These are phyloP conservation scores for Sarcodon sp. DNA, from an alignment of 768 basidiomycete genomes.

Conservation along the genomic window DNA sequence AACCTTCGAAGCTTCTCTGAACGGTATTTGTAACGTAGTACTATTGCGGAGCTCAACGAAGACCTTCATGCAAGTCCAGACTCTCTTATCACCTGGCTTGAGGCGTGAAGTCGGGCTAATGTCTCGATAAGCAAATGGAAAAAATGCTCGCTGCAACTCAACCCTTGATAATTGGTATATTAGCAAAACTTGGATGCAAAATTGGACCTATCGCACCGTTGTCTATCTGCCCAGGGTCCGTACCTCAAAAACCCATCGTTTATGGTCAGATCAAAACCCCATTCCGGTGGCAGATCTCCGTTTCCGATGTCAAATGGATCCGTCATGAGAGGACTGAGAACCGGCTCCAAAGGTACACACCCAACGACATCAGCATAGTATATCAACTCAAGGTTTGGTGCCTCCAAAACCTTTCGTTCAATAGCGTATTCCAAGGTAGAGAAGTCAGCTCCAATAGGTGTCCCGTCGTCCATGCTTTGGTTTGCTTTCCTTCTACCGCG, in stretches of 20 bases:
- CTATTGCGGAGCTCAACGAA: constrained; percentile 72
- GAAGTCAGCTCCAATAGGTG: constrained; percentile 42
- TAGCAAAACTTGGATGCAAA: not conserved
- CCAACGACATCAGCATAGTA: constrained; percentile 87
- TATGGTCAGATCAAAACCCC: constrained; percentile 84
- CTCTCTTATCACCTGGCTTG: constrained; percentile 67
- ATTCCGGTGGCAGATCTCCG: constrained; percentile 80
- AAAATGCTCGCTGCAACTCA: constrained; percentile 71
- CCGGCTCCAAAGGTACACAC: constrained; percentile 37
- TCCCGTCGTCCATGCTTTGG: constrained; percentile 36
- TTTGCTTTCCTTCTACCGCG: constrained; percentile 11
- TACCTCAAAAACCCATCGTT: constrained; percentile 67
- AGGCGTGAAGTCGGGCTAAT: constrained; percentile 40
- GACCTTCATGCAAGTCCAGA: constrained; percentile 72
- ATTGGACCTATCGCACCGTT: constrained; percentile 36
- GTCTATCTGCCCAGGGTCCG: constrained; percentile 95
- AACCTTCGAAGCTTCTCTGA: constrained; percentile 85
- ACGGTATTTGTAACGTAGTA: constrained; percentile 75
- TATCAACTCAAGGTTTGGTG: constrained; percentile 61
- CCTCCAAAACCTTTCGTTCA: constrained; percentile 71
- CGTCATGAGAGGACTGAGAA: constrained; percentile 5
- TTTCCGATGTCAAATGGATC: constrained; percentile 70
- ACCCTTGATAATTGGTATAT: constrained; percentile 25
- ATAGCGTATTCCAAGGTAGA: constrained; percentile 72
- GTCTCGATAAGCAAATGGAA: constrained; percentile 69